Percentiles rank a stretch among this genome's conserved stretches.
These are phyloP conservation scores for Neurospora tetraspora DNA, from an alignment of 495 filamentous ascomycete genomes.

Conservation along the genomic window DNA sequence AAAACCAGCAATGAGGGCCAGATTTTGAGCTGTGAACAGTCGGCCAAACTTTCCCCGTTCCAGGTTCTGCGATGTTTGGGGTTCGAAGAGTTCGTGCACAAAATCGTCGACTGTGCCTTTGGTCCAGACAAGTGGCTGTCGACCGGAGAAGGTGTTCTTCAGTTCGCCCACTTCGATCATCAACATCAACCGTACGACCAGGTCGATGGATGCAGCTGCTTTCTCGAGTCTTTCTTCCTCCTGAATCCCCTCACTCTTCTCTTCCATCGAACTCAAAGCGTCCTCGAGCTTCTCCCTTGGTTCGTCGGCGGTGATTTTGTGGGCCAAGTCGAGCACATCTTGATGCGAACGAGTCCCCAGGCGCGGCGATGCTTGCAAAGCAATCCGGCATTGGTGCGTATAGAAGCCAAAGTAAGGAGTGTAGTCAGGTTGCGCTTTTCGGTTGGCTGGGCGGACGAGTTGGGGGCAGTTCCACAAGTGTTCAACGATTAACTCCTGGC, in stretches of 20 bases:
- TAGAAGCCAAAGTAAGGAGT: conserved; percentile 2
- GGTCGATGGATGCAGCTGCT: background rate
- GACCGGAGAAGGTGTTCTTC: background rate
- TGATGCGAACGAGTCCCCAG: background rate
- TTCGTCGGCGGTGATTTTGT: background rate
- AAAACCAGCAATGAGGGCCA: conserved; percentile 25
- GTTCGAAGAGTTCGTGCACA: background rate
- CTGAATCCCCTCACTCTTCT: background rate
- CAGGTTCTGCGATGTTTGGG: background rate
- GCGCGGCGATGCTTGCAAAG: background rate
- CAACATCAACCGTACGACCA: conserved; percentile 2
- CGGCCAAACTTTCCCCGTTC: conserved; percentile 3
- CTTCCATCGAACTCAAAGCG: background rate
- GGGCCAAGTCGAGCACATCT: conserved; percentile 1
- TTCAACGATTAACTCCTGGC: background rate
- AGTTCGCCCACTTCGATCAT: conserved; percentile 2
- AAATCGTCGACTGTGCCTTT: conserved; percentile 1
- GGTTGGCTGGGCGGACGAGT: background rate
- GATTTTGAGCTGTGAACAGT: conserved; percentile 11
- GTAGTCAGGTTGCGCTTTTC: background rate
- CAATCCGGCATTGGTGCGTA: background rate
- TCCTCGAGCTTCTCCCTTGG: background rate
- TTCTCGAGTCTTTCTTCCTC: background rate
- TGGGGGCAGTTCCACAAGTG: background rate
- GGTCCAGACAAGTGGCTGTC: background rate